Conservation (phyloP, 768 basidiomycete species). For the Lentinula raphanica region DNA sequence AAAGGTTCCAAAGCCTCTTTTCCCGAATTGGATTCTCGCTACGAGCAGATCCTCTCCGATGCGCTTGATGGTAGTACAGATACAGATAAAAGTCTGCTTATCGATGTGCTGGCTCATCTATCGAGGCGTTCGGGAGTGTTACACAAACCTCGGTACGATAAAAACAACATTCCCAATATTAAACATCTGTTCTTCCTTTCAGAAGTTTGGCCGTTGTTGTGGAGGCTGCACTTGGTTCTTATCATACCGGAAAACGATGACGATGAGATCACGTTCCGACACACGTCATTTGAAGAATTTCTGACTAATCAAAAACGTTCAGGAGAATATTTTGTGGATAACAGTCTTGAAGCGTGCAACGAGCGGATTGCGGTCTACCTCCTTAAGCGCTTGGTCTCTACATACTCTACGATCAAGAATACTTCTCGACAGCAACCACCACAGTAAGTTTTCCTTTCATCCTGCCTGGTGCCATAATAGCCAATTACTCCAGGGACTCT, state of each 20-base stretch:
- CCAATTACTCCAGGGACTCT: no score
- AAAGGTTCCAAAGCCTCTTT: neutral
- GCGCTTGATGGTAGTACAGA: no score
- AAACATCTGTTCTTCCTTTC: conserved; percentile 6
- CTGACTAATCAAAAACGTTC: conserved; percentile 25
- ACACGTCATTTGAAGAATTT: conserved; percentile 30
- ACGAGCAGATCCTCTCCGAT: conserved; percentile 9
- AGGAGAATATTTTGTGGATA: conserved; percentile 23
- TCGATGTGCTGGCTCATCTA: neutral
- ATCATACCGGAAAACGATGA: conserved; percentile 6
- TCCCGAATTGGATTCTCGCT: conserved; percentile 11
- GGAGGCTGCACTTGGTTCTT: conserved; percentile 9
- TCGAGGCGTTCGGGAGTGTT: neutral
- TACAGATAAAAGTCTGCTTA: neutral
- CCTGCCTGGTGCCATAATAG: no score
- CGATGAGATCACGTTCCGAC: conserved; percentile 24
- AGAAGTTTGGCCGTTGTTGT: neutral
- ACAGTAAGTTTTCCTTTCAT: neutral
- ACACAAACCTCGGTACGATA: neutral
- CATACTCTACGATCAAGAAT: neutral
- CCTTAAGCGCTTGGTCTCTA: neutral
- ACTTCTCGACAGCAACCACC: neutral
- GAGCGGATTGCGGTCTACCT: neutral
- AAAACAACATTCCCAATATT: neutral
- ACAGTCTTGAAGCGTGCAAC: neutral